phyloP scores from a whole-genome alignment of 768 basidiomycete species.

The Lactarius sanguifluus region DNA sequence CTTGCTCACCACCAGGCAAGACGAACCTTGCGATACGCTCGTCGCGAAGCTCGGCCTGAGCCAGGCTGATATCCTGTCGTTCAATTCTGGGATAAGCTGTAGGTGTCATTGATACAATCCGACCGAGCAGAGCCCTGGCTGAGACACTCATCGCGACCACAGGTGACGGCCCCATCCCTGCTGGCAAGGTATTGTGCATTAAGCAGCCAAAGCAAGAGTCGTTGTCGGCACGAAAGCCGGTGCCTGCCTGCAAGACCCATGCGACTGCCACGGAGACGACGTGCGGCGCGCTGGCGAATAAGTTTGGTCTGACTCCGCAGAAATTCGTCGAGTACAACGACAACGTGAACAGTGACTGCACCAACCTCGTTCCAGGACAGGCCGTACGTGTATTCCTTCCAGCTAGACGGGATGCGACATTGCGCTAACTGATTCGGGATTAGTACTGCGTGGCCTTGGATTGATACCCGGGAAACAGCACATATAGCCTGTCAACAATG shows the following conservation, averaged over 20 bases:
- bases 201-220: background rate
- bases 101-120: background rate
- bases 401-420: too few relatives aligned
- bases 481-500: background rate
- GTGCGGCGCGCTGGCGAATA: background rate
- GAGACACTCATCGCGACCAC: background rate
- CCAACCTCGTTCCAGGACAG: constrained; percentile 8
- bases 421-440: background rate
- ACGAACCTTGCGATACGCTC: constrained; percentile 12
- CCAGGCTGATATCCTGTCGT: background rate
- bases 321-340: constrained; percentile 18
- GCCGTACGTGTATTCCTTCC: constrained; percentile 9
- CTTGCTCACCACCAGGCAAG: background rate
- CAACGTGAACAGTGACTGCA: constrained; percentile 15
- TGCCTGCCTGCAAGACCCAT: constrained; percentile 21
- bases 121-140: background rate
- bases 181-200: background rate
- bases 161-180: background rate
- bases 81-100: constrained; percentile 18
- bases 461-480: constrained; percentile 1
- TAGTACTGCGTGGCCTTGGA: constrained; percentile 19
- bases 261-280: constrained; percentile 4
- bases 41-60: background rate
- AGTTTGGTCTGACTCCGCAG: background rate
- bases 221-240: too few relatives aligned